These are phyloP conservation scores for Fraxinus pennsylvanica DNA, from an alignment of 257 asterid species.

Conservation along the genomic window DNA sequence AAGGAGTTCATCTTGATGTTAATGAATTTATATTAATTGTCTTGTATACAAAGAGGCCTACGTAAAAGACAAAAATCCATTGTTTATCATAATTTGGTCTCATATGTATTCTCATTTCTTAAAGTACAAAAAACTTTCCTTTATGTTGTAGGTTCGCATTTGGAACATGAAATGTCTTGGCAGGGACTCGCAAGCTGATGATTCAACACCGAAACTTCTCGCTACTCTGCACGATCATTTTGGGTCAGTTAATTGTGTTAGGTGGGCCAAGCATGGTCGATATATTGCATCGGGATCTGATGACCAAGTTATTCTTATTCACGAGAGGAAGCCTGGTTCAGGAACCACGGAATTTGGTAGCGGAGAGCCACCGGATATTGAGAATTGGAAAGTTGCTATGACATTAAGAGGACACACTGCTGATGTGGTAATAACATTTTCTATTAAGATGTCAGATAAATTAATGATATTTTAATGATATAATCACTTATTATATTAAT, in stretches of 20 bases:
- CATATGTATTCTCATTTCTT: not conserved
- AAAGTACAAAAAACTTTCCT: slow-evolving; percentile 19
- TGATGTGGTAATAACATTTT: slow-evolving; percentile 75
- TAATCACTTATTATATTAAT: slow-evolving; percentile 4
- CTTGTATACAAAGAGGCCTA: not conserved
- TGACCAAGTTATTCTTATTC: slow-evolving; percentile 91
- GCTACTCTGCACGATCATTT: slow-evolving; percentile 94
- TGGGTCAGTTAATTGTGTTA: slow-evolving; percentile 96
- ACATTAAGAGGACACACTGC: slow-evolving; percentile 99
- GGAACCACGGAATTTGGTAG: slow-evolving; percentile 98
- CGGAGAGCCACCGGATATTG: slow-evolving; percentile 96
- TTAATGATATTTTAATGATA: no score
- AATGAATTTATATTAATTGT: not conserved
- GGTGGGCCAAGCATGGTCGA: slow-evolving; percentile 98
- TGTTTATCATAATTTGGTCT: not conserved
- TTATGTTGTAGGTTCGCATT: slow-evolving; percentile 72
- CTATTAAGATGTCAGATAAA: slow-evolving; percentile 4
- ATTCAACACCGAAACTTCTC: slow-evolving; percentile 68
- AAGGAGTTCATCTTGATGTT: not conserved
- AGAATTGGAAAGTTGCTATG: slow-evolving; percentile 95
- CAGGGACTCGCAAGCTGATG: slow-evolving; percentile 58
- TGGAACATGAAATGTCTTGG: slow-evolving; percentile 92
- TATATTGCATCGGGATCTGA: slow-evolving; percentile 98
- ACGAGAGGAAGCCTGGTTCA: slow-evolving; percentile 93
- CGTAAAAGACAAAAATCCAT: not conserved